phyloP scores from a whole-genome alignment of 1,284 basidiomycete genomes.

The Termitomyces sp. region DNA sequence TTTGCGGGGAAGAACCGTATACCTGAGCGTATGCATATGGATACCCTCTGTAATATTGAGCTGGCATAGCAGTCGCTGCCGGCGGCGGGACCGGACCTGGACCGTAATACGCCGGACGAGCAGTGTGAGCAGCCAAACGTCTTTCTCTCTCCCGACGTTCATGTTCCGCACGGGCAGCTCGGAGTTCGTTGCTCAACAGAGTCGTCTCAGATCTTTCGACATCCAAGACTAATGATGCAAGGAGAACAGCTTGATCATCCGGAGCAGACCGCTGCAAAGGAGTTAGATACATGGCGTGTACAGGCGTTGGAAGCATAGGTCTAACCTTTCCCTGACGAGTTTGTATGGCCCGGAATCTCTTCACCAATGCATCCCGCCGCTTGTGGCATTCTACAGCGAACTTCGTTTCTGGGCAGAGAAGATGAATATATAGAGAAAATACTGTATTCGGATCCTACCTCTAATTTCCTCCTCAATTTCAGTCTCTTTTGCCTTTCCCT shows the following conservation, averaged over 20 bases:
- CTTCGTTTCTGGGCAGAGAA: conserved; percentile 45
- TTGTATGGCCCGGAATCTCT: conserved; percentile 51
- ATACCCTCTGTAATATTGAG: conserved; percentile 53
- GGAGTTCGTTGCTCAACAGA: conserved; percentile 51
- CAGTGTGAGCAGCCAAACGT: conserved; percentile 32
- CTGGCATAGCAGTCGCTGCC: conserved; percentile 30
- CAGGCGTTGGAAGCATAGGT: not conserved
- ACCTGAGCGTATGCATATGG: conserved; percentile 52
- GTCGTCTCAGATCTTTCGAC: conserved; percentile 58
- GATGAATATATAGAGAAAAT: conserved; percentile 1
- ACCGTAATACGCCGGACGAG: conserved; percentile 31
- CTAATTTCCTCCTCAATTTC: conserved; percentile 48
- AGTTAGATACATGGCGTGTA: conserved; percentile 14
- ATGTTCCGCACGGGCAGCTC: conserved; percentile 55
- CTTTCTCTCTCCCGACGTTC: conserved; percentile 66
- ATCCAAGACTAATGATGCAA: conserved; percentile 61
- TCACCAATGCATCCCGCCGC: conserved; percentile 48
- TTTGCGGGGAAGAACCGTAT: conserved; percentile 33
- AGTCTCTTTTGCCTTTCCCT: conserved; percentile 45
- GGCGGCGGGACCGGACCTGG: conserved; percentile 24
- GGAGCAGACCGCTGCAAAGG: conserved; percentile 48
- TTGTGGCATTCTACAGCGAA: conserved; percentile 63
- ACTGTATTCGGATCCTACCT: conserved; percentile 35
- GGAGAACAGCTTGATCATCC: conserved; percentile 55
- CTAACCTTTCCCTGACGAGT: conserved; percentile 54